Conservation (phyloP, 257 asterid genomes). For the Solanum neorickii region DNA sequence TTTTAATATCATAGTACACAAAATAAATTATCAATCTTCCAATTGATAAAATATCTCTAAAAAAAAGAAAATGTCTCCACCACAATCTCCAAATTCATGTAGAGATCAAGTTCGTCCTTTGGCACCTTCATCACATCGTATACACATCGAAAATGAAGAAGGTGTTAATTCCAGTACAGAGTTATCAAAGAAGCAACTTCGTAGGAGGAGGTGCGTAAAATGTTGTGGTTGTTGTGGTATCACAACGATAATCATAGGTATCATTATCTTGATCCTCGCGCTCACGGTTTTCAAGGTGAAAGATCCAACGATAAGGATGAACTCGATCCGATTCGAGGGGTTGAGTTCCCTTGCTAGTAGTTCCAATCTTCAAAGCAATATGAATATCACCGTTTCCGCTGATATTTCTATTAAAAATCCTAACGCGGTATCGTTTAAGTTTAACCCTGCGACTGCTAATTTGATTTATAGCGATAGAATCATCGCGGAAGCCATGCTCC, state of each 20-base stretch:
- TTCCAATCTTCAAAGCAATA: neutral
- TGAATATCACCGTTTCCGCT: conserved; percentile 10
- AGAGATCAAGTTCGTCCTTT: neutral
- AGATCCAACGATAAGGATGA: conserved; percentile 10
- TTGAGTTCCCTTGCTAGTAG: neutral
- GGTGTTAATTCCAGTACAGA: neutral
- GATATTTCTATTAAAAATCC: conserved; percentile 19
- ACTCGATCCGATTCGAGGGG: conserved; percentile 11
- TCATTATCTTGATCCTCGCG: neutral
- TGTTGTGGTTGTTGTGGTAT: conserved; percentile 22
- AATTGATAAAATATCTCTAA: neutral
- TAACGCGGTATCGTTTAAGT: conserved; percentile 20
- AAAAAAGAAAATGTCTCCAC: neutral
- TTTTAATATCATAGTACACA: neutral
- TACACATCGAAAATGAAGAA: neutral
- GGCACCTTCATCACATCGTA: neutral
- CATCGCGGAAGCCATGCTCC: conserved; percentile 4
- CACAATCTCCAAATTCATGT: neutral
- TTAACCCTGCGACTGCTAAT: neutral
- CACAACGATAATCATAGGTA: neutral
- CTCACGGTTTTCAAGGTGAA: conserved; percentile 20
- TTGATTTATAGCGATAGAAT: conserved; percentile 3
- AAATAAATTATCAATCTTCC: neutral
- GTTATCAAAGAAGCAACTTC: neutral
- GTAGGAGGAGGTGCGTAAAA: conserved; percentile 9